Evolutionary conservation across 1,284 basidiomycete genomes (phyloP), one percentile per base, ranked within the genome.

Genomic region (Cryptococcus deneoformans): DNA sequence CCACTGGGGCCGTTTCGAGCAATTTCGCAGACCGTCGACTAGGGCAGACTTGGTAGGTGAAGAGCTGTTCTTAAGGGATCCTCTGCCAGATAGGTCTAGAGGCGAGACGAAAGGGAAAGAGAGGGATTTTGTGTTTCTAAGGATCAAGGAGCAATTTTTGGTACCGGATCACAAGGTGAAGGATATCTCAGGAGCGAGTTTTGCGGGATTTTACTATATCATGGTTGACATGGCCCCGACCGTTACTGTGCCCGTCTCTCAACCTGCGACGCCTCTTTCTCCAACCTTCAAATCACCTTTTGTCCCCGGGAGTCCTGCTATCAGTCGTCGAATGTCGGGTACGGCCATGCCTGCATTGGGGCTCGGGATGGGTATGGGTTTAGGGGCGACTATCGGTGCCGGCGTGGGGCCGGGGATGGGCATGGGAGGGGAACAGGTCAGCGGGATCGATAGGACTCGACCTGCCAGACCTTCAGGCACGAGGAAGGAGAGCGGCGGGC

Each of bases 141-240:
- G 94, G 58, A 96, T 93, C 89, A 98, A 98, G 79, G 94, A 98
- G 78, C 84, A 87, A 68, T 97, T 97, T 77, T 80, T 98, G 58
- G 91, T 97, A 11, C 94, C 94, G 8, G 90, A 95, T 75, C 91
- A 95, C 77, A 85, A 87, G 58, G 91, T 95, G 48, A 86, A 90
- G 71, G 92, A 95, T 77, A 96, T 98, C 75, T 92, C 86, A 68
- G 94, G 94, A 36, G 94, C 94, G 5, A 92, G 89, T 72, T 98
- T 95, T 79, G 93, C 92, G 61, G 87, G 89, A 54, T 90, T 93
- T 78, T 92, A 93, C 80, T 92, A 92, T 71, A 57, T 77, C 78
- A 61, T 77, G 80, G 39, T 75, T 78, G 63, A 73, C 78, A 57
- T 75, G 64, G 58, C 75, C 43, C 72, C 70, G 39, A 56, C 69